Evolutionary conservation across 495 filamentous ascomycete genomes (phyloP).

Genomic region (Neurospora terricola): DNA sequence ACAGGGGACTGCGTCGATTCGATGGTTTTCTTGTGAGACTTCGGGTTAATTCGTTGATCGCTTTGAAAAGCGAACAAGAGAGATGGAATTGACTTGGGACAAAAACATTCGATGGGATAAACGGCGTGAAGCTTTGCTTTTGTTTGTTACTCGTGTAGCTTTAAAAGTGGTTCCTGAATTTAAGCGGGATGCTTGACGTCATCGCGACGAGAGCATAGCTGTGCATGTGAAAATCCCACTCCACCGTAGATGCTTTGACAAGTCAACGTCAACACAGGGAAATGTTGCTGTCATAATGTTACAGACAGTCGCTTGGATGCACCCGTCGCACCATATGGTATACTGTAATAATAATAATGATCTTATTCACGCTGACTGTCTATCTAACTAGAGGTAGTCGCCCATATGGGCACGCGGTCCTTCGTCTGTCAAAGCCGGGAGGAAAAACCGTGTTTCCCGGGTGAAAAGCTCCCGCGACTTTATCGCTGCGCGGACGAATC

Average conservation of each 20-base stretch:
- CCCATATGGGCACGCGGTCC: too few relatives aligned
- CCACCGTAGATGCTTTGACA: neutral
- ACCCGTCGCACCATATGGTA: neutral
- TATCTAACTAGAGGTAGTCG: too few relatives aligned
- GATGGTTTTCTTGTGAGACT: neutral
- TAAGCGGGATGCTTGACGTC: neutral
- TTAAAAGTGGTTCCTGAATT: neutral
- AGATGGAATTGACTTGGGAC: neutral
- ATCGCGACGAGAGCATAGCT: neutral
- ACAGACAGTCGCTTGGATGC: neutral
- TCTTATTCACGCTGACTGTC: too few relatives aligned
- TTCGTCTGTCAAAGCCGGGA: too few relatives aligned
- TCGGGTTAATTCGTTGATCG: neutral
- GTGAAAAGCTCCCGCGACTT: too few relatives aligned
- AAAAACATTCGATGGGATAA: neutral
- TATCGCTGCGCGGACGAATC: too few relatives aligned
- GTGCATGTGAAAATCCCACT: neutral
- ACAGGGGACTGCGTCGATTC: neutral
- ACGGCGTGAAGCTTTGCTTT: neutral
- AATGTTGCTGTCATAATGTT: neutral
- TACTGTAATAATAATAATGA: too few relatives aligned
- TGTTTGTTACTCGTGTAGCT: neutral
- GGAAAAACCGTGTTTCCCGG: too few relatives aligned
- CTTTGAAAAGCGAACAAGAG: neutral
- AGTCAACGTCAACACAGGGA: neutral